Evolutionary conservation across 2,329 filamentous ascomycete genomes (phyloP), one percentile per base, ranked within the genome.

Genomic region (Phoma herbarum): DNA sequence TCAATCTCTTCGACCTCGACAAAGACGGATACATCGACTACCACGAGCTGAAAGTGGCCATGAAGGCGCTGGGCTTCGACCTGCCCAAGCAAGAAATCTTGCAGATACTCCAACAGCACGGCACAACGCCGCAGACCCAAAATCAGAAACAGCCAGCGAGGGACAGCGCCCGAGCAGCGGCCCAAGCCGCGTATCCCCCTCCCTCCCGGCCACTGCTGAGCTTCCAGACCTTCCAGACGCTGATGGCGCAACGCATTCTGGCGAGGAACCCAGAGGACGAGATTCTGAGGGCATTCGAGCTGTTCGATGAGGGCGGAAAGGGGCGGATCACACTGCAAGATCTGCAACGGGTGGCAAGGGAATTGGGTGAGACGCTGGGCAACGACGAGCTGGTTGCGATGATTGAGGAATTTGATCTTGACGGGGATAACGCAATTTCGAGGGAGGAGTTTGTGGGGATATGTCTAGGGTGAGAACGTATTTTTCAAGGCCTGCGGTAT

Each of bases 331-430:
- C 90, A 51, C 81, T 97, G 46, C 90, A 95, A 60, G 95, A 98
- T 80, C 81, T 99, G 78, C 84, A 92, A 62, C 84, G 92, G 57
- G 92, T 98, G 25, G 93, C 94, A 57, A 86, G 92, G 70, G 95
- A 98, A 76, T 82, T 99, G 64, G 95, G 95, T 8, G 94, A 98
- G 77, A 92, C 91, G 12, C 83, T 99, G 67, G 92, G 95, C 68
- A 94, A 99, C 73, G 91, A 96, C 71, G 95, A 99, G 77, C 83
- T 99, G 61, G 84, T 87, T 68, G 93, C 93, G 64, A 99, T 99
- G 95, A 95, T 99, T 80, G 93, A 97, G 73, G 94, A 98, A 78
- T 96, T 98, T 81, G 95, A 99, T 80, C 84, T 97, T 64, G 91
- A 96, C 73, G 94, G 92, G 1, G 96, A 96, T 68, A 93, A 93